Percentiles rank a stretch among this genome's conserved stretches.
phyloP scores from a whole-genome alignment of 2,329 filamentous ascomycete genomes.

The Apiospora marii region DNA sequence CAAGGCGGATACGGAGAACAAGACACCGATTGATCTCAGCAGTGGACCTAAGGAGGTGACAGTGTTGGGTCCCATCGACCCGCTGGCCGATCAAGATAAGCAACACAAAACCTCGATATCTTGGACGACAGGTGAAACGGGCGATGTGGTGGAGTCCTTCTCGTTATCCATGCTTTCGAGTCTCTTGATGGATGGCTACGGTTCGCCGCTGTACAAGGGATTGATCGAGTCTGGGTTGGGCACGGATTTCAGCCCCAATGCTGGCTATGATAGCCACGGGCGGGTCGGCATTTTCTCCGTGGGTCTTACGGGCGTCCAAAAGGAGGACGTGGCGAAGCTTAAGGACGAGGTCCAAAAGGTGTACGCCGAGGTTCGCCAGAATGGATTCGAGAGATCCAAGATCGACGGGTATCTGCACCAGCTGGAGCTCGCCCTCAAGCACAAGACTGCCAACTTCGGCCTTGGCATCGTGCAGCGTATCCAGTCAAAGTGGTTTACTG shows the following conservation, averaged over 20 bases:
- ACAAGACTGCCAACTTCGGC: conserved; percentile 96
- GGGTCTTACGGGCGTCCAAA: conserved; percentile 87
- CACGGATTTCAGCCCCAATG: conserved; percentile 93
- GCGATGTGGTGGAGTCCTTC: conserved; percentile 87
- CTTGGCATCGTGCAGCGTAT: conserved; percentile 89
- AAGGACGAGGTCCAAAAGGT: conserved; percentile 78
- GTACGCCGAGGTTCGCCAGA: conserved; percentile 71
- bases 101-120: conserved; percentile 95
- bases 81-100: conserved; percentile 82
- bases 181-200: conserved; percentile 91
- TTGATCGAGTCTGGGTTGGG: conserved; percentile 90
- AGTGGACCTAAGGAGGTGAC: conserved; percentile 73
- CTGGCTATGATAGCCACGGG: conserved; percentile 84
- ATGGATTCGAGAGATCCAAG: conserved; percentile 88
- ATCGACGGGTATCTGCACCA: conserved; percentile 95
- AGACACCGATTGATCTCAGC: conserved; percentile 75
- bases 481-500: conserved; percentile 94
- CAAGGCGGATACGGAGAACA: conserved; percentile 74
- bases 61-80: conserved; percentile 83
- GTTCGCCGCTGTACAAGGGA: conserved; percentile 88
- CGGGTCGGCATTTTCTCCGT: conserved; percentile 86
- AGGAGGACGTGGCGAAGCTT: conserved; percentile 79
- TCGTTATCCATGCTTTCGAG: conserved; percentile 83
- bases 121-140: conserved; percentile 87
- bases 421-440: conserved; percentile 89